These are phyloP conservation scores for Pascua guehoae DNA, from an alignment of 1,284 basidiomycete genomes.

Conservation along the genomic window DNA sequence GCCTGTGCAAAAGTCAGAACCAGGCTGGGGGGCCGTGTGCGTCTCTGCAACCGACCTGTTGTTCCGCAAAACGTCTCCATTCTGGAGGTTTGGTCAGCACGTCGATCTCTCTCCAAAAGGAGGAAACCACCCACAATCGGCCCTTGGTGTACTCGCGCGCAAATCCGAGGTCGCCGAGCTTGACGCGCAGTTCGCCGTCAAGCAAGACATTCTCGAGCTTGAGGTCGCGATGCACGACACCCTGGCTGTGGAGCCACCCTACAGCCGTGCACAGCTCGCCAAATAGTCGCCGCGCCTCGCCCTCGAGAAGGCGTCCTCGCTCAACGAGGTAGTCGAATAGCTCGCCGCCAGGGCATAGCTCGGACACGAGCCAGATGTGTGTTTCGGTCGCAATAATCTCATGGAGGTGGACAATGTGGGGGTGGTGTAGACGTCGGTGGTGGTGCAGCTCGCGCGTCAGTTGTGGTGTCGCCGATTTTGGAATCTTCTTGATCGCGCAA, in stretches of 20 bases:
- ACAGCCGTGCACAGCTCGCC: slow-evolving; percentile 96
- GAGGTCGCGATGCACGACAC: slow-evolving; percentile 90
- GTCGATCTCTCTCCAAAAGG: not conserved
- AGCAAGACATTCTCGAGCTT: slow-evolving; percentile 94
- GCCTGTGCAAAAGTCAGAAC: slow-evolving; percentile 22
- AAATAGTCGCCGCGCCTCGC: slow-evolving; percentile 78
- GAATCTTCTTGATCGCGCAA: slow-evolving; percentile 96
- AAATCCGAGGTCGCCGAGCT: slow-evolving; percentile 95
- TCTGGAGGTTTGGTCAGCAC: slow-evolving; percentile 12
- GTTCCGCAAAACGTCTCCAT: slow-evolving; percentile 98
- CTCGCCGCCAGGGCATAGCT: slow-evolving; percentile 93
- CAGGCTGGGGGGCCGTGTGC: not conserved
- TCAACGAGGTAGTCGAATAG: slow-evolving; percentile 96
- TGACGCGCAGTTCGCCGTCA: slow-evolving; percentile 80
- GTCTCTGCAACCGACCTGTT: slow-evolving; percentile 56
- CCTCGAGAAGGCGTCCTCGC: slow-evolving; percentile 79
- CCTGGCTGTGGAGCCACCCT: slow-evolving; percentile 78
- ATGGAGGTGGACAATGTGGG: slow-evolving; percentile 89
- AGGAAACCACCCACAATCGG: slow-evolving; percentile 51
- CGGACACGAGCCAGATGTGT: slow-evolving; percentile 94
- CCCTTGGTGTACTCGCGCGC: slow-evolving; percentile 88
- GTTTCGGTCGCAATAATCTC: slow-evolving; percentile 96
- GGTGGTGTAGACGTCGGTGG: slow-evolving; percentile 92
- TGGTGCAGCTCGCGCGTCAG: slow-evolving; percentile 97
- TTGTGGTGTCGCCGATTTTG: slow-evolving; percentile 81